A percentile compares a stretch with the other conserved stretches of the same genome.
Evolutionary conservation across 805 yeast species (phyloP).

Genomic region (Ogataea dorogensis): DNA sequence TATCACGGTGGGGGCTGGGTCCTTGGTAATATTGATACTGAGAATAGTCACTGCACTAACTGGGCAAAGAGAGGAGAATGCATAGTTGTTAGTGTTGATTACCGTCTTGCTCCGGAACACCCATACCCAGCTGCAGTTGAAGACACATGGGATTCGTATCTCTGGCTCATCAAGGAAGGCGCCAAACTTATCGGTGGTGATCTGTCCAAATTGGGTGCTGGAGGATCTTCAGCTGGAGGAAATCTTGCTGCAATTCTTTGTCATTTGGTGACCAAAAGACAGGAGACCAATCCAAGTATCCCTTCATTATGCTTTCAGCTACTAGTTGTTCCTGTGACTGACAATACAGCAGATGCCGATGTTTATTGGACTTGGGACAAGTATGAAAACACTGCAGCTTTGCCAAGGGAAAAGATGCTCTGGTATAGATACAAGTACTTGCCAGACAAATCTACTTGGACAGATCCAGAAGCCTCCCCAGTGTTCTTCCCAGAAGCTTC

Average conservation of each 20-base stretch:
- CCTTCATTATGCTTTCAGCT: conserved; percentile 41
- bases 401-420: conserved; percentile 34
- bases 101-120: conserved; percentile 48
- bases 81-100: conserved; percentile 41
- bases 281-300: conserved; percentile 13
- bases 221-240: conserved; percentile 50
- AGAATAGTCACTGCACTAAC: conserved; percentile 42
- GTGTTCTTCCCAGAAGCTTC: conserved; percentile 39
- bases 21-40: conserved; percentile 33
- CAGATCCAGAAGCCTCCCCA: conserved; percentile 39
- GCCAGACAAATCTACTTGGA: conserved; percentile 38
- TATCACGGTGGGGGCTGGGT: conserved; percentile 38
- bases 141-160: conserved; percentile 40
- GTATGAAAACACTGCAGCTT: background rate
- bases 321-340: conserved; percentile 45
- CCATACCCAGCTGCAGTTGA: conserved; percentile 49
- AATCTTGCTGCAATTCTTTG: conserved; percentile 35
- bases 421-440: conserved; percentile 43
- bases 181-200: conserved; percentile 29
- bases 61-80: conserved; percentile 37
- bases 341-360: conserved; percentile 39
- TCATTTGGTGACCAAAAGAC: conserved; percentile 33
- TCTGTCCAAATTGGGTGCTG: conserved; percentile 36
- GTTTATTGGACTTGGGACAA: conserved; percentile 1
- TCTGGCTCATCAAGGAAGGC: conserved; percentile 32